phyloP scores from a whole-genome alignment of 352 stramenopile species.

The Phytopythium oedochilum region DNA sequence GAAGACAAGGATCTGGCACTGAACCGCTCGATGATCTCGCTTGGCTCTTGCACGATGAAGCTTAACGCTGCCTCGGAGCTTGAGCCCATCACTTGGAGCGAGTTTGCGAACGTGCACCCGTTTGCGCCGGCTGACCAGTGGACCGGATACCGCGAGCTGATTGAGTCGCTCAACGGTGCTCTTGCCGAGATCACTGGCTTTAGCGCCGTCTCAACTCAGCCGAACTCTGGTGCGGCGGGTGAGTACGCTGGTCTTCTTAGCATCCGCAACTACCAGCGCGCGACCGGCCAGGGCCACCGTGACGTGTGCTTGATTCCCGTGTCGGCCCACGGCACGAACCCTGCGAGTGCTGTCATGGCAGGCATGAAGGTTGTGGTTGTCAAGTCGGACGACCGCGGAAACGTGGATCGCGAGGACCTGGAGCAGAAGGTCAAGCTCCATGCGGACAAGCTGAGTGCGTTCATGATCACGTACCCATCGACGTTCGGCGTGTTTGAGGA shows the following conservation, averaged over 20 bases:
- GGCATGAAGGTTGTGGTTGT: slow-evolving; percentile 98
- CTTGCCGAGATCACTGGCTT: slow-evolving; percentile 99
- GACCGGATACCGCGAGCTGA: slow-evolving; percentile 96
- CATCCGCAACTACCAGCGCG: slow-evolving; percentile 96
- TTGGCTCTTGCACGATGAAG: slow-evolving; percentile 99
- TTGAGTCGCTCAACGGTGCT: slow-evolving; percentile 94
- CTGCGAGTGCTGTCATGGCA: slow-evolving; percentile 95
- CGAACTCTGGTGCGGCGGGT: slow-evolving; percentile 97
- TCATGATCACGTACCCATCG: slow-evolving; percentile 99
- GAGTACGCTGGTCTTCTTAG: slow-evolving; percentile 97
- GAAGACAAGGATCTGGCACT: slow-evolving; percentile 98
- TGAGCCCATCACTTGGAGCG: slow-evolving; percentile 95
- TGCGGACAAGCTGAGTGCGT: slow-evolving; percentile 93
- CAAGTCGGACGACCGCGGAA: slow-evolving; percentile 95
- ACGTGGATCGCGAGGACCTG: slow-evolving; percentile 96
- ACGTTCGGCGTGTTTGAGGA: slow-evolving; percentile 99
- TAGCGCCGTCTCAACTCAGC: slow-evolving; percentile 95
- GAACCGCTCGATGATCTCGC: slow-evolving; percentile 99
- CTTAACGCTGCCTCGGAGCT: slow-evolving; percentile 98
- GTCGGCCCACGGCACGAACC: slow-evolving; percentile 98
- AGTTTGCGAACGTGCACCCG: slow-evolving; percentile 98
- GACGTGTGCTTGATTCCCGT: slow-evolving; percentile 99
- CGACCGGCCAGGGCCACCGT: slow-evolving; percentile 90
- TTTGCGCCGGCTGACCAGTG: slow-evolving; percentile 96
- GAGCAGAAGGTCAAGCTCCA: slow-evolving; percentile 95